A percentile compares a stretch with the other conserved stretches of the same genome.
Conservation (phyloP, 208 protist genomes). For the Strigomonas culicis region DNA sequence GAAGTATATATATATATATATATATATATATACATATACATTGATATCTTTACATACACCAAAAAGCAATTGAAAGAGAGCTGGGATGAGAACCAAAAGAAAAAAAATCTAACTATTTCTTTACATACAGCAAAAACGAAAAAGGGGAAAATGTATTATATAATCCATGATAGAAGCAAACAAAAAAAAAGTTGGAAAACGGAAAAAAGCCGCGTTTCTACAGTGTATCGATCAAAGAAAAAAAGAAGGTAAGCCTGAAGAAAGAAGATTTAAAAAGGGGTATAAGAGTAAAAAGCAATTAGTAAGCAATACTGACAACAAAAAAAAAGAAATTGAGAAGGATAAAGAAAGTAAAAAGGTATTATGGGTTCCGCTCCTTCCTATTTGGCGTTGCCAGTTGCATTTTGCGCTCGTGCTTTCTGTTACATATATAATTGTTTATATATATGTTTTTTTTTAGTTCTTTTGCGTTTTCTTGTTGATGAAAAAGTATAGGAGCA, state of each 20-base stretch:
- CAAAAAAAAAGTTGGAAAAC: constrained; percentile 8
- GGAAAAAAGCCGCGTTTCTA: too few species aligned
- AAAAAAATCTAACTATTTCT: not conserved
- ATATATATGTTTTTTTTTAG: not conserved
- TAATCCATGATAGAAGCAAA: not conserved
- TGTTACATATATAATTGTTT: not conserved
- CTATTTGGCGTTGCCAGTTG: not conserved
- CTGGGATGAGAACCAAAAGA: too few species aligned
- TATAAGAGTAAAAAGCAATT: too few species aligned
- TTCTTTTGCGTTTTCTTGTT: constrained; percentile 10
- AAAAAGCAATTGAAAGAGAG: too few species aligned
- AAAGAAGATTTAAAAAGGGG: too few species aligned
- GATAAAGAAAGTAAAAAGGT: constrained; percentile 2
- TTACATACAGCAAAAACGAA: not conserved
- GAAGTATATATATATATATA: too few species aligned
- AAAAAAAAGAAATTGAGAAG: too few species aligned
- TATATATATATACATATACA: too few species aligned
- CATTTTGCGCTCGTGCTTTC: not conserved
- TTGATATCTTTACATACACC: too few species aligned
- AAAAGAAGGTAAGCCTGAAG: too few species aligned
- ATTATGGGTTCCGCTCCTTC: not conserved
- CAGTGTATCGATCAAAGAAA: too few species aligned
- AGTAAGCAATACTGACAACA: too few species aligned
- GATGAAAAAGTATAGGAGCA: constrained; percentile 12
- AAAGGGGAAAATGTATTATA: not conserved